Evolutionary conservation across 257 asterid genomes (phyloP).

Genomic region (Dorcoceras hygrometricum): DNA sequence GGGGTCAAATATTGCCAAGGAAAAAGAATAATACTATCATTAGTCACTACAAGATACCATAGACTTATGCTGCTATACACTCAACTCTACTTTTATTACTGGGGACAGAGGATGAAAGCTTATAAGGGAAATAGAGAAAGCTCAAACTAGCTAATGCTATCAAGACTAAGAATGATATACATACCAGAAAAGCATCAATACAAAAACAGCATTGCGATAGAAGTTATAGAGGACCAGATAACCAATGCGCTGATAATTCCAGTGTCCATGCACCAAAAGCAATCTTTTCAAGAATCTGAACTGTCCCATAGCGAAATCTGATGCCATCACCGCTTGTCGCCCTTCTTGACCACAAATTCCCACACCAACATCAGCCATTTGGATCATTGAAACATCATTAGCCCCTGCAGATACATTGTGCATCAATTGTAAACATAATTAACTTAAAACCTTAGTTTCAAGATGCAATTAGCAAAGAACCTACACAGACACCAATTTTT

Average conservation of each 20-base stretch:
- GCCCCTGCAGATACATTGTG: conserved; percentile 62
- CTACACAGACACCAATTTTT: not conserved
- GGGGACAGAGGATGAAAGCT: not conserved
- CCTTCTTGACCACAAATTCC: conserved; percentile 99
- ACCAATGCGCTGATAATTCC: conserved; percentile 96
- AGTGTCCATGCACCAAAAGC: conserved; percentile 97
- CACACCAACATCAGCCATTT: conserved; percentile 99
- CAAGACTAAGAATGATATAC: conserved; percentile 20
- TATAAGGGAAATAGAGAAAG: not conserved
- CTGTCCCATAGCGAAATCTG: conserved; percentile 99
- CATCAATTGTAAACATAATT: conserved; percentile 29
- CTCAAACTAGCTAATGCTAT: conserved; percentile 11
- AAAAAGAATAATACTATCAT: conserved; percentile 6
- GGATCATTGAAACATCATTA: conserved; percentile 98
- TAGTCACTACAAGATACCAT: conserved; percentile 3
- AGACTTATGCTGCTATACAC: conserved; percentile 25
- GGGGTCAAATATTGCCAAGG: conserved; percentile 5
- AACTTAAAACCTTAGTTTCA: conserved; percentile 12
- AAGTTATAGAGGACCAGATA: conserved; percentile 88
- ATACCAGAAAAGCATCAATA: conserved; percentile 97
- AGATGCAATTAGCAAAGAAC: conserved; percentile 18
- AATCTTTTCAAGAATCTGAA: conserved; percentile 81
- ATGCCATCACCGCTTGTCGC: conserved; percentile 99
- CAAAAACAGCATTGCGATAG: conserved; percentile 97
- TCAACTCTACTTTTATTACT: conserved; percentile 26